A percentile compares a stretch with the other conserved stretches of the same genome.
These are phyloP conservation scores for Pseudocercospora crystallina DNA, from an alignment of 2,329 filamentous ascomycete genomes.

Conservation along the genomic window DNA sequence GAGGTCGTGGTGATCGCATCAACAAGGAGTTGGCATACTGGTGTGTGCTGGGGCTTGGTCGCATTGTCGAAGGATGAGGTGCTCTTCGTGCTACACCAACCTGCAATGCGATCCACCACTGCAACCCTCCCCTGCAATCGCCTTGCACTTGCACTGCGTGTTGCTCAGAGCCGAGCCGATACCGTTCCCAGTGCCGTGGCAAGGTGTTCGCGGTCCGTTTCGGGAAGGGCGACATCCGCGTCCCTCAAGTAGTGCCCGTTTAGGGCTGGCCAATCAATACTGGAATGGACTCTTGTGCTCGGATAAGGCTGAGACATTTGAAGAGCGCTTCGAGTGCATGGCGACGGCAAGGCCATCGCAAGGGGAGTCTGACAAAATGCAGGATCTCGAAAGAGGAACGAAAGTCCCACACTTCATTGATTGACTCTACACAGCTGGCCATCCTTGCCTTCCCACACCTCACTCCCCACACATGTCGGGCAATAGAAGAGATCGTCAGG, in stretches of 20 bases:
- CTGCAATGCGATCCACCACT: not conserved
- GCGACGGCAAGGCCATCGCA: too few relatives aligned
- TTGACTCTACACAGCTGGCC: conserved; percentile 11
- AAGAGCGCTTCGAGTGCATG: too few relatives aligned
- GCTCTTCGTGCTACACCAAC: not conserved
- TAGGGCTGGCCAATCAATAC: too few relatives aligned
- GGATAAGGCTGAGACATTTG: too few relatives aligned
- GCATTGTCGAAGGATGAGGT: conserved; percentile 53
- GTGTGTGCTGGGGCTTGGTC: conserved; percentile 86
- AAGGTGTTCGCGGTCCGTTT: too few relatives aligned
- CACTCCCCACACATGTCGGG: conserved; percentile 23
- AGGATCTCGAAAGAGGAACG: too few relatives aligned
- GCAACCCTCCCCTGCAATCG: not conserved
- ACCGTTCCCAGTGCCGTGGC: too few relatives aligned
- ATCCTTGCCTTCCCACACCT: conserved; percentile 12
- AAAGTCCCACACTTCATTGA: too few relatives aligned
- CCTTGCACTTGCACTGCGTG: not conserved
- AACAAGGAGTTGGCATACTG: conserved; percentile 92
- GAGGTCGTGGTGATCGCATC: conserved; percentile 63
- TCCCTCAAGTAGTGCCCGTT: too few relatives aligned
- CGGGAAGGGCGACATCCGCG: conserved; percentile 1
- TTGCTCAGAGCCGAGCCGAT: too few relatives aligned
- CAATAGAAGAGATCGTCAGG: conserved; percentile 21
- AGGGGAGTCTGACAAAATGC: too few relatives aligned
- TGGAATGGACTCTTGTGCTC: too few relatives aligned